A percentile compares a stretch with the other conserved stretches of the same genome.
phyloP scores from a whole-genome alignment of 2,329 filamentous ascomycete species.

The Metarhizium rileyi region DNA sequence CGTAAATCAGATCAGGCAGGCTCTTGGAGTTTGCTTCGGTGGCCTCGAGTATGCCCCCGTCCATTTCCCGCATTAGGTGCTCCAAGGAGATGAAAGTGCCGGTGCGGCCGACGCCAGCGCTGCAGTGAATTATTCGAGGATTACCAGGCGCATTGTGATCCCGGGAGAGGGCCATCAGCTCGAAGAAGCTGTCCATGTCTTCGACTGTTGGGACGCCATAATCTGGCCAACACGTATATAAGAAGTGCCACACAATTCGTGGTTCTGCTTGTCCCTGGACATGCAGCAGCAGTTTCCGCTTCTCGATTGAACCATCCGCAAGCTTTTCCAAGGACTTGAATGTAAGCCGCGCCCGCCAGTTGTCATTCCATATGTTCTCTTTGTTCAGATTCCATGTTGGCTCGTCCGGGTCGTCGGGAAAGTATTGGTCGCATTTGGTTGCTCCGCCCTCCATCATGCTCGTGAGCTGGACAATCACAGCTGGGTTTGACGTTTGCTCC shows the following conservation, averaged over 20 bases:
- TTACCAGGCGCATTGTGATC: conserved; percentile 41
- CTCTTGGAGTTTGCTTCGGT: conserved; percentile 24
- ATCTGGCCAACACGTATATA: conserved; percentile 85
- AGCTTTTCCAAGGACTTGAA: conserved; percentile 53
- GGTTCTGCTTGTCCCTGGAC: conserved; percentile 34
- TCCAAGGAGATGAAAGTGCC: conserved; percentile 97
- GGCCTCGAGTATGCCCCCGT: conserved; percentile 56
- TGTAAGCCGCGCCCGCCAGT: conserved; percentile 58
- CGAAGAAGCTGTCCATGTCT: conserved; percentile 58
- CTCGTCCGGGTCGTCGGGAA: conserved; percentile 50
- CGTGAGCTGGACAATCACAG: conserved; percentile 90
- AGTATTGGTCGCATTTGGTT: conserved; percentile 88
- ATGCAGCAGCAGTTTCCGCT: conserved; percentile 61
- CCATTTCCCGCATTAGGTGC: conserved; percentile 74
- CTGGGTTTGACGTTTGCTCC: conserved; percentile 61
- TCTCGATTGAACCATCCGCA: conserved; percentile 51
- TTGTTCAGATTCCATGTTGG: conserved; percentile 50
- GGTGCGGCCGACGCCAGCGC: conserved; percentile 85
- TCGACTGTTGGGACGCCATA: conserved; percentile 68
- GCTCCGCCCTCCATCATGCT: conserved; percentile 68
- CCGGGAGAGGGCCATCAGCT: conserved; percentile 58
- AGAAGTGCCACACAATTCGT: conserved; percentile 69
- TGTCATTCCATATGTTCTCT: conserved; percentile 53
- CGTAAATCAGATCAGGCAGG: conserved; percentile 56
- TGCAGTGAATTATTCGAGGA: conserved; percentile 78